Conservation (phyloP, 306 rosid genomes). For the Hippophae rhamnoides region DNA sequence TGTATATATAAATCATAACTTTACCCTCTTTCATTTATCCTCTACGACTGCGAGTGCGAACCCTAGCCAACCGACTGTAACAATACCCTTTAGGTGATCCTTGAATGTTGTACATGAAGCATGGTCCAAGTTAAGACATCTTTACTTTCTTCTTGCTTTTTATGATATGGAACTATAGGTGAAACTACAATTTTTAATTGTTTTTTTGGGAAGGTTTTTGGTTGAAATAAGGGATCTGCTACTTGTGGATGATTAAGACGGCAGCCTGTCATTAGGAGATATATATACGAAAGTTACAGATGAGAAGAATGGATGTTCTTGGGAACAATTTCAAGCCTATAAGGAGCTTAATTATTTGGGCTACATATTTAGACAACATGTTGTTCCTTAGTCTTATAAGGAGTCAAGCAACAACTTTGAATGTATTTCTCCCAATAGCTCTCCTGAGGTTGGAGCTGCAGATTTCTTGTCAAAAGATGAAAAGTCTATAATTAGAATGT, state of each 20-base stretch:
- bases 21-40: too few species aligned
- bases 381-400: slow-evolving; percentile 60
- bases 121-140: neutral
- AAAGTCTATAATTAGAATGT: slow-evolving; percentile 8
- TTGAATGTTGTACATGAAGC: too few species aligned
- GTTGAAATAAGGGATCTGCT: slow-evolving; percentile 58
- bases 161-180: neutral
- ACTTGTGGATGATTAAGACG: slow-evolving; percentile 33
- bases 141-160: neutral
- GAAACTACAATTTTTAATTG: neutral
- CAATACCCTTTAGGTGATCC: too few species aligned
- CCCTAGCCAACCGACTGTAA: too few species aligned
- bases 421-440: too few species aligned
- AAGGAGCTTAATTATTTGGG: slow-evolving; percentile 76
- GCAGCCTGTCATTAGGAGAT: neutral
- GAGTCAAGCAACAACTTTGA: slow-evolving; percentile 10
- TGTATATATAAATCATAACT: too few species aligned
- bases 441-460: too few species aligned
- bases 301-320: slow-evolving; percentile 17
- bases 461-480: too few species aligned
- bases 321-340: slow-evolving; percentile 81
- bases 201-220: slow-evolving; percentile 45
- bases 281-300: too few species aligned
- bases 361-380: slow-evolving; percentile 52
- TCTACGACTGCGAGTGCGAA: too few species aligned